These are phyloP conservation scores for Russula ochroleuca DNA, from an alignment of 768 basidiomycete species.

Conservation along the genomic window DNA sequence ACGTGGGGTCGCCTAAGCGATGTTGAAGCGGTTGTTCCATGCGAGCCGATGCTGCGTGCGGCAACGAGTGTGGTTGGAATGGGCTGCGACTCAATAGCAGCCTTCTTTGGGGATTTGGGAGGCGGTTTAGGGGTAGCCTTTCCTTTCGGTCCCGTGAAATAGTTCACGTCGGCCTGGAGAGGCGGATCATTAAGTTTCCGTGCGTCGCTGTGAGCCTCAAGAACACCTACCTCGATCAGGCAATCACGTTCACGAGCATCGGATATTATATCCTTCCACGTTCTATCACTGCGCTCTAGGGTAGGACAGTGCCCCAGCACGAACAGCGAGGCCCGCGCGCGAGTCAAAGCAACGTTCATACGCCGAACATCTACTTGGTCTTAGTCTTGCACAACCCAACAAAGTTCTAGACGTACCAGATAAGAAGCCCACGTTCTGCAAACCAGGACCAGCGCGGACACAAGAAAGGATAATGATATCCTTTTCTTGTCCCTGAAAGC, in stretches of 20 bases:
- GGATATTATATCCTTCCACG: slow-evolving; percentile 71
- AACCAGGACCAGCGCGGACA: slow-evolving; percentile 86
- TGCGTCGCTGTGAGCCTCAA: slow-evolving; percentile 6
- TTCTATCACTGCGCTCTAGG: slow-evolving; percentile 76
- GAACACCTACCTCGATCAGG: slow-evolving; percentile 56
- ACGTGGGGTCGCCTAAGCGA: neutral
- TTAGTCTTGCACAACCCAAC: slow-evolving; percentile 6
- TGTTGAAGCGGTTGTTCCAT: neutral
- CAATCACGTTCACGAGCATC: slow-evolving; percentile 67
- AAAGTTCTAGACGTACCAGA: slow-evolving; percentile 46
- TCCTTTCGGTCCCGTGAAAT: slow-evolving; percentile 37
- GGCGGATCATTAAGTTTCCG: slow-evolving; percentile 6
- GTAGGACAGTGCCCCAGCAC: slow-evolving; percentile 89
- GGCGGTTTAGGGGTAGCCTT: neutral
- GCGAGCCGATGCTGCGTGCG: slow-evolving; percentile 18
- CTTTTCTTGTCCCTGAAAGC: slow-evolving; percentile 99
- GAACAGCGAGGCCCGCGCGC: slow-evolving; percentile 91
- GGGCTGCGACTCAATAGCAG: neutral
- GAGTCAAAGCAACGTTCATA: slow-evolving; percentile 99
- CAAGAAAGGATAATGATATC: slow-evolving; percentile 97
- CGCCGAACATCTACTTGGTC: slow-evolving; percentile 60
- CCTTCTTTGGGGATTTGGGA: slow-evolving; percentile 12
- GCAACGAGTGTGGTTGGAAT: slow-evolving; percentile 18
- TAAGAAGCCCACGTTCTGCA: slow-evolving; percentile 83
- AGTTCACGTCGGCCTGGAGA: slow-evolving; percentile 36